Evolutionary conservation across 2,329 filamentous ascomycete genomes (phyloP), one percentile per base, ranked within the genome.

Genomic region (Aspergillus fischeri): DNA sequence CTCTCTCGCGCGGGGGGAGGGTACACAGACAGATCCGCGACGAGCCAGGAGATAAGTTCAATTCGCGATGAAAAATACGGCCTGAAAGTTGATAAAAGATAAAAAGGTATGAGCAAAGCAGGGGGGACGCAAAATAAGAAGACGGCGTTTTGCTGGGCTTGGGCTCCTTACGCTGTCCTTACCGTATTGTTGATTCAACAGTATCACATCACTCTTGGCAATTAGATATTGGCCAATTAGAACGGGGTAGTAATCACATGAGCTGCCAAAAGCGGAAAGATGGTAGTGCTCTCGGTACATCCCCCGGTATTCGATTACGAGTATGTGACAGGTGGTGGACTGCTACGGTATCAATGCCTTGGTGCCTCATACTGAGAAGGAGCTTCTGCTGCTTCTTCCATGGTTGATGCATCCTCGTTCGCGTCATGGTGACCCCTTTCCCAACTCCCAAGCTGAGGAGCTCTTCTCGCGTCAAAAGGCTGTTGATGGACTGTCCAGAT

Each of bases 41-140:
- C 60, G 49, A 53, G 53, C 24, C 54, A 52, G 54, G 41, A 27
- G 52, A 63, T 55, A 58, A 58, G 56, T 38, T 38, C 45, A 44
- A 62, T 25, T 42, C 42, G 21, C 48, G 52, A 29, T 27, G 24
- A 38, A 51, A 45, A 52, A 53, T 53, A 35, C 45, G 25, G 25
- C 21, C 54, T 38, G 32, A 17, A 52, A 55, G 47, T 58, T 47
- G 54, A 64, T 56, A 47, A 48, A 42, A 54, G 24, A 32, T 45
- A 56, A 41, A 57, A 62, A 58, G 4, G 10, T 58, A 51, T 32
- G 28, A 32, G 25, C 27, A 21, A 50, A 60, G 58, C 56, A 58
- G 57, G 59, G 56, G 56, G 58, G 60, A 60, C 59, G 60, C 61
- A 63, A 60, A 61, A 58, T 56, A 53, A 63, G 24, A 25, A 41